phyloP scores from a whole-genome alignment of 257 asterid species.

The Echites panduratus region DNA sequence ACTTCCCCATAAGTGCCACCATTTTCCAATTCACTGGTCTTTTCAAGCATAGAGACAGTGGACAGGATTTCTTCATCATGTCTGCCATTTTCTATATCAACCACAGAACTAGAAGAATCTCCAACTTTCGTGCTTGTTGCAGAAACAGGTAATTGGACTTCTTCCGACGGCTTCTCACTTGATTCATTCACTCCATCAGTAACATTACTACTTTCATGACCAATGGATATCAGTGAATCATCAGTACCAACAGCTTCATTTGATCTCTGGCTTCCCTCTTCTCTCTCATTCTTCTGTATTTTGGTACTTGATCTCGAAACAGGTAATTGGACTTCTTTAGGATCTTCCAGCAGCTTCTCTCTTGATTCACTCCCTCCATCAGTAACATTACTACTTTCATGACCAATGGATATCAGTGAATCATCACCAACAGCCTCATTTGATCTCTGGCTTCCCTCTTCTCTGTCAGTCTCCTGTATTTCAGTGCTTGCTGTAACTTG shows the following conservation, averaged over 20 bases:
- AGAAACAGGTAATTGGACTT: not conserved
- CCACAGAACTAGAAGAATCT: conserved; percentile 13
- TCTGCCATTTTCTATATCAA: conserved; percentile 16
- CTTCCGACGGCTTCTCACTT: not conserved
- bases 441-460: conserved; percentile 14
- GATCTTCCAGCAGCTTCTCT: conserved; percentile 2
- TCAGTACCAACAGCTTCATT: conserved; percentile 23
- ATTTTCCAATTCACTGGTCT: not conserved
- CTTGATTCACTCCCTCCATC: conserved; percentile 15
- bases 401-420: conserved; percentile 14
- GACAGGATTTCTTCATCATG: conserved; percentile 10
- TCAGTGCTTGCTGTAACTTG: conserved; percentile 12
- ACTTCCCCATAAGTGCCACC: conserved; percentile 4
- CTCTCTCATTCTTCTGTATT: not conserved
- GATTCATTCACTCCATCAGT: conserved; percentile 16
- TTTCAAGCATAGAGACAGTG: not conserved
- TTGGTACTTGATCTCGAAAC: conserved; percentile 18
- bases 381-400: conserved; percentile 11
- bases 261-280: conserved; percentile 14
- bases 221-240: conserved; percentile 18
- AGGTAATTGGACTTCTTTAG: not conserved
- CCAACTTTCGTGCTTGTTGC: conserved; percentile 1
- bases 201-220: conserved; percentile 11
- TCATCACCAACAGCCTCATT: conserved; percentile 24
- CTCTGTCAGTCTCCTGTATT: not conserved